Base-by-base conservation (phyloP, 352 stramenopile genomes). In the Phytopythium boreale region DNA sequence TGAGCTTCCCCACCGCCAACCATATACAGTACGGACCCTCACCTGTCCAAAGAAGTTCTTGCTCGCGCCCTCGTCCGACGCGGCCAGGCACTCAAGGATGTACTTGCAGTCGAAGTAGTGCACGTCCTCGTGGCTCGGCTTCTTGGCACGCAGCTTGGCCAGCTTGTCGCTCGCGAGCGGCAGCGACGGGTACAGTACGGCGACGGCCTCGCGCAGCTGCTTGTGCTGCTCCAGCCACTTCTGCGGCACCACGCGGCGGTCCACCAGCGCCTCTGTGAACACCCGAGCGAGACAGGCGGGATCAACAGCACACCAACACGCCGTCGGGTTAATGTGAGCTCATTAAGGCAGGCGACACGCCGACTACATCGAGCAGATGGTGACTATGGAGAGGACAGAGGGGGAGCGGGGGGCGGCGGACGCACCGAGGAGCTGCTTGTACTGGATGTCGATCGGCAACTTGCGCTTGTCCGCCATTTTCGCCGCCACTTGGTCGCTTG, bases 31-130 rank as follows among this genome's bases (percentile, higher is more conserved):
- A 34, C 29, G 29, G 34, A 14, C 24, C 47, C 9, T 52, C 19
- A 89, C 80, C 68, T 90, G 81, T 27, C 85, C 85, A 63, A 93
- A 90, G 56, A 93, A 89, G 72, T 90, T 93, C 68, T 80, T 90
- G 49, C 63, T 63, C 11, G 64, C 64, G 20, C 78, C 82, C 27
- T 92, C 85, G 46, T 82, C 72, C 55, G 85, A 88, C 56, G 78
- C 73, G 59, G 84, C 68, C 17, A 93, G 81, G 53, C 70, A 79
- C 61, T 76, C 63, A 24, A 90, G 63, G 19, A 93, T 66, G 27
- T 74, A 72, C 64, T 90, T 91, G 74, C 85, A 93, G 70, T 92
- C 83, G 55, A 88, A 93, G 61, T 91, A 93, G 64, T 79, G 75
- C 46, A 92, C 52, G 26, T 88, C 73, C 34, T 91, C 81, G 63